Conservation (phyloP, 2,329 filamentous ascomycete genomes). For the Lithohypha guttulata region DNA sequence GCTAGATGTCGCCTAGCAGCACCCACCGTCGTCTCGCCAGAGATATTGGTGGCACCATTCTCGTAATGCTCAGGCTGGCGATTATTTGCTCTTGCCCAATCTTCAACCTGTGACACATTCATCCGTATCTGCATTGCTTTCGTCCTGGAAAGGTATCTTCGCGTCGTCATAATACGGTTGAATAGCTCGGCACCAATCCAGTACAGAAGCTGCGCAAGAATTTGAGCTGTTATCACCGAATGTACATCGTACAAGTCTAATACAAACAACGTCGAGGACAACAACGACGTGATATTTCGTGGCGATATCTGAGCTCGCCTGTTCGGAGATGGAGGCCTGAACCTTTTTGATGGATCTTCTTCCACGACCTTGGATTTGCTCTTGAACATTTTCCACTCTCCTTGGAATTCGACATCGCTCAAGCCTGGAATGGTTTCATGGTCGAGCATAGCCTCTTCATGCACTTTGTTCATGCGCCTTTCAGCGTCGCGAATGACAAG, state of each 20-base stretch:
- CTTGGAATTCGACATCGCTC: constrained; percentile 91
- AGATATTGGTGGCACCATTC: constrained; percentile 73
- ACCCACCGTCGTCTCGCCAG: constrained; percentile 78
- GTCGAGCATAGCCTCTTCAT: constrained; percentile 88
- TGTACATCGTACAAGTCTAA: constrained; percentile 98
- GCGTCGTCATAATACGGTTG: constrained; percentile 94
- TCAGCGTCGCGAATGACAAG: constrained; percentile 94
- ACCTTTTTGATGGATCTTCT: constrained; percentile 80
- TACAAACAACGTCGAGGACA: constrained; percentile 93
- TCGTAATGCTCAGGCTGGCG: constrained; percentile 92
- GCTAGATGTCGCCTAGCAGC: constrained; percentile 73
- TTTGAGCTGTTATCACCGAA: constrained; percentile 87
- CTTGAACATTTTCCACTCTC: constrained; percentile 97
- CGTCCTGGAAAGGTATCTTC: constrained; percentile 85
- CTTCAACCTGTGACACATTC: constrained; percentile 91
- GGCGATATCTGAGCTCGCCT: constrained; percentile 84
- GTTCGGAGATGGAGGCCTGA: constrained; percentile 86
- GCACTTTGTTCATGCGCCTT: constrained; percentile 85
- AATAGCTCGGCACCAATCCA: constrained; percentile 95
- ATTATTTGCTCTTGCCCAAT: constrained; percentile 92
- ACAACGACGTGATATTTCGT: constrained; percentile 85
- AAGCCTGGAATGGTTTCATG: constrained; percentile 97
- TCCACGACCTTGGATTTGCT: constrained; percentile 78
- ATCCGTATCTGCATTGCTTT: constrained; percentile 99
- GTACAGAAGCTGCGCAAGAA: constrained; percentile 84